Base-by-base conservation (phyloP, 257 asterid genomes). In the Parsonsia alboflavescens region DNA sequence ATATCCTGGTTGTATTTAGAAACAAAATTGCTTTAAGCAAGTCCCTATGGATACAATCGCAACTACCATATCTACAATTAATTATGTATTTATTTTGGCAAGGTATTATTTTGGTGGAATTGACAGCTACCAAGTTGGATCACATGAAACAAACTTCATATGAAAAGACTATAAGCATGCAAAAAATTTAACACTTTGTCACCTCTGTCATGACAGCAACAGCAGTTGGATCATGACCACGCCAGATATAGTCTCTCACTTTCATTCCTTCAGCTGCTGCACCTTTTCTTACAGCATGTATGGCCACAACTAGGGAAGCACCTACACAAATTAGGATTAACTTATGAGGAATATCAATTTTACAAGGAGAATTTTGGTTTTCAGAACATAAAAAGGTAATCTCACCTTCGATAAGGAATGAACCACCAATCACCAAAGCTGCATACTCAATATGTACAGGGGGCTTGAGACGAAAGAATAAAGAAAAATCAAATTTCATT, bases 161-260 rank as follows among this genome's bases (percentile, higher is more conserved):
- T 44, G 59, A 41, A 70, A 36, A 42, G 49, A 57, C 1, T 33
- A 3, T 57, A 48, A 45, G 39, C 42, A 45, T 50, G 77, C 70
- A 80, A 78, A 66, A 77, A 69, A 77, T 10, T 45, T 39, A 46
- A 73, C 36, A 61, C 78, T 73, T 44, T 22, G 78, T 80, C 70
- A 94, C 99, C 99, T 95, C 98, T 78, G 99, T 92, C 99, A 95
- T 95, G 78, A 95, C 99, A 64, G 98, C 99, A 79, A 92, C 98
- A 73, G 98, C 80, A 24, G 99, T 95, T 68, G 98, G 99, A 82
- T 92, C 98, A 81, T 95, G 98, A 79, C 98, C 99, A 73, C 99
- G 91, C 98, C 96, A 95, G 48, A 90, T 85, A 83, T 95, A 95
- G 76, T 95, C 99, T 75, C 91, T 88, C 82, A 95, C 88, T 70